Conservation (phyloP, 805 yeast genomes). For the Teunomyces atbi region DNA sequence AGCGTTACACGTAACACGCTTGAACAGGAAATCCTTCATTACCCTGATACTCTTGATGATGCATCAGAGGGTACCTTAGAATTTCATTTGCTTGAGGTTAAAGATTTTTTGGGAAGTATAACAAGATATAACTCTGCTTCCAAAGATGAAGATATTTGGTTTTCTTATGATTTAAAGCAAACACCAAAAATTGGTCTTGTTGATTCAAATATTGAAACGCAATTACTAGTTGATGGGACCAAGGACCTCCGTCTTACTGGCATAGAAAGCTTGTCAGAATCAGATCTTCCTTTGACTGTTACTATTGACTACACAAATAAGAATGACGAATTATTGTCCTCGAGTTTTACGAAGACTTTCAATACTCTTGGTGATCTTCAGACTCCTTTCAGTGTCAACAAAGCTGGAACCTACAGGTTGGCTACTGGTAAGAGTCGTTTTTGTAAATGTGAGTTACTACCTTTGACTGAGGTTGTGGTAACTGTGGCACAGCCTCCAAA, state of each 20-base stretch:
- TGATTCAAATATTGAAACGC: slow-evolving; percentile 18
- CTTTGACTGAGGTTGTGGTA: slow-evolving; percentile 30
- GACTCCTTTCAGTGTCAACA: slow-evolving; percentile 36
- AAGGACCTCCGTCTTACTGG: slow-evolving; percentile 22
- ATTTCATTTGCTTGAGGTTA: slow-evolving; percentile 33
- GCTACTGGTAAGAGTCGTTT: slow-evolving; percentile 51
- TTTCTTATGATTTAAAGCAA: slow-evolving; percentile 23
- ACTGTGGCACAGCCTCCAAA: slow-evolving; percentile 39
- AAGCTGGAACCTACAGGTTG: slow-evolving; percentile 68
- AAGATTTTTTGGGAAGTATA: slow-evolving; percentile 33
- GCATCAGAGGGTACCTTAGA: slow-evolving; percentile 24
- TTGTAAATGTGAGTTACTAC: slow-evolving; percentile 66
- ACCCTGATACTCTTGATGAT: slow-evolving; percentile 20
- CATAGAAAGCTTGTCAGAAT: slow-evolving; percentile 13
- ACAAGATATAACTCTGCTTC: slow-evolving; percentile 38
- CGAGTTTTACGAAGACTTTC: slow-evolving; percentile 21
- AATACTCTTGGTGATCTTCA: slow-evolving; percentile 22
- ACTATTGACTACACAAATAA: slow-evolving; percentile 9
- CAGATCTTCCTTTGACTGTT: slow-evolving; percentile 51
- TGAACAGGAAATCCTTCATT: slow-evolving; percentile 34
- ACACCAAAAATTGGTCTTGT: slow-evolving; percentile 23
- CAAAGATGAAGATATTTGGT: slow-evolving; percentile 34
- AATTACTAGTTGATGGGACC: slow-evolving; percentile 26
- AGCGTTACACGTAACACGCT: slow-evolving; percentile 29
- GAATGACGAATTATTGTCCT: slow-evolving; percentile 1